Base-by-base conservation (phyloP, 2,329 filamentous ascomycete genomes). In the Penicillium sp. region DNA sequence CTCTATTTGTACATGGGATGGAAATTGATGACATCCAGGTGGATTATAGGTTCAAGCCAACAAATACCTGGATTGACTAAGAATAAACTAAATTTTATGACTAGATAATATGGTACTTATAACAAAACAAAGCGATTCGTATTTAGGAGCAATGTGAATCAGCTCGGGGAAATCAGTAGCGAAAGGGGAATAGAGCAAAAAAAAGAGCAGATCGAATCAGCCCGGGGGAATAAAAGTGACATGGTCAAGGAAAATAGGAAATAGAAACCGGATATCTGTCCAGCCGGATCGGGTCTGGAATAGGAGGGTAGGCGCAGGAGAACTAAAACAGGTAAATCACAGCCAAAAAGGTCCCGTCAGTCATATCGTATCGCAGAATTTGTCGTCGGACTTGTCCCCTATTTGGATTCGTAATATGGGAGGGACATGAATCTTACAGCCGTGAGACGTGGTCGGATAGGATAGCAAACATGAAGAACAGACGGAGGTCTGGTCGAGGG, bases 141-240 rank as follows among this genome's bases (percentile, higher is more conserved):
- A 63, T 60, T 56, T 47, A 43, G 13, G n/a, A 61, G 55, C 58
- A 63, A 62, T 48, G 24, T 52, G 56, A 59, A 55, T 57, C 62
- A 54, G 57, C 31, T 52, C 52, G 48, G 39, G 49, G 54, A 61
- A 63, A 57, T 52, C 53, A 66, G 56, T 53, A 70, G 59, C 64
- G 63, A 66, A 62, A 70, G 69, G 70, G 69, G 68, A 72, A 71
- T 72, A 69, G 61, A 70, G 66, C 66, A 66, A 61, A 52, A 48
- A 58, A 58, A 50, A 53, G 47, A 63, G 39, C 48, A 64, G 39
- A 29, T 44, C 57, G 50, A 11, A 41, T 41, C 39, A 22, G 48
- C 52, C 44, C 59, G 50, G 47, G 56, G 49, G 35, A 48, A 52
- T 21, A 51, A 53, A 19, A 52, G 57, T 43, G 26, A 48, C 21